Evolutionary conservation across 371 early-diverging fungal genomes (phyloP).

Genomic region (Paramicrosporidium saccamoebae): DNA sequence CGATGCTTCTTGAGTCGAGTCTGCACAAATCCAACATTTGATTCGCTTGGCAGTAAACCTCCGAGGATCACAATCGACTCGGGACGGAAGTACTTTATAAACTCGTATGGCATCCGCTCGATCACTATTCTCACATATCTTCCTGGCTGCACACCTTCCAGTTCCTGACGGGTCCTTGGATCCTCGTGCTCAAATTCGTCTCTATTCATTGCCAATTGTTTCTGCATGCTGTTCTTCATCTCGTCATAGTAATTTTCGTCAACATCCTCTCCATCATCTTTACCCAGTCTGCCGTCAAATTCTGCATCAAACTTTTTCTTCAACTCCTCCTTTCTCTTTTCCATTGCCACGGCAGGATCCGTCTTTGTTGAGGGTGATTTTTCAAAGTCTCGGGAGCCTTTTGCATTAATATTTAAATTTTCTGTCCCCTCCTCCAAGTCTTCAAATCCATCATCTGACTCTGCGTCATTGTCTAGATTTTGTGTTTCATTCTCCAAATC

Average conservation of each 20-base stretch:
- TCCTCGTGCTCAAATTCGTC: constrained; percentile 57
- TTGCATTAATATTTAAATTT: no score
- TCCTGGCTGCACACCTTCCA: constrained; percentile 64
- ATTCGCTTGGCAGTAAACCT: constrained; percentile 52
- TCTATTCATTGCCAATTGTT: constrained; percentile 37
- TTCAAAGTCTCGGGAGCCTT: constrained; percentile 6
- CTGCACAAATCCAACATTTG: constrained; percentile 64
- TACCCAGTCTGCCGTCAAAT: constrained; percentile 15
- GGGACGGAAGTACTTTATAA: constrained; percentile 60
- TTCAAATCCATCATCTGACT: constrained; percentile 2
- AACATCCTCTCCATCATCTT: constrained; percentile 6
- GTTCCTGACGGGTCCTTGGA: constrained; percentile 23
- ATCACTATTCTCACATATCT: constrained; percentile 66
- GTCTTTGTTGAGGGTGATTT: constrained; percentile 1
- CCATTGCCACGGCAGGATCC: constrained; percentile 15
- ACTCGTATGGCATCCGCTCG: constrained; percentile 63
- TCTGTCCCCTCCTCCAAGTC: no score
- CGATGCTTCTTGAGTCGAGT: constrained; percentile 89
- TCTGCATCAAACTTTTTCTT: constrained; percentile 67
- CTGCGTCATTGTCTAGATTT: constrained; percentile 5
- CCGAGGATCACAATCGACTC: constrained; percentile 57
- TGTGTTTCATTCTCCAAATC: constrained; percentile 36
- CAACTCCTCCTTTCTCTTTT: constrained; percentile 50
- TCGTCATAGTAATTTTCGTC: constrained; percentile 54
- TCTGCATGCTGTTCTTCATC: constrained; percentile 45